These are phyloP conservation scores for Coemansia sp. DNA, from an alignment of 192 early-diverging fungal species.

Conservation along the genomic window DNA sequence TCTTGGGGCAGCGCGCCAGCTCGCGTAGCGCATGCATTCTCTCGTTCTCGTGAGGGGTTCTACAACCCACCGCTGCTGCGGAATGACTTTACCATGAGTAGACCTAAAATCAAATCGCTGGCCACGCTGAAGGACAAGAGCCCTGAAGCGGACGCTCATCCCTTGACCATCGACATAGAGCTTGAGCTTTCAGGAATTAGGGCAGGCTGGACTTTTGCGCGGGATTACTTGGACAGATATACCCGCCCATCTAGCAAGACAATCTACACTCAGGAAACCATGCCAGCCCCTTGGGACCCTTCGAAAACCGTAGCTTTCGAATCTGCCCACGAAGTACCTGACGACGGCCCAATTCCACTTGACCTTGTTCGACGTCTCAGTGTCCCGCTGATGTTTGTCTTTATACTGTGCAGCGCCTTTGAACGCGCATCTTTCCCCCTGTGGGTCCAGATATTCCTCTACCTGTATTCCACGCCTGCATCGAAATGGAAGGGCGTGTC, in stretches of 20 bases:
- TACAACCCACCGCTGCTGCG: constrained; percentile 6
- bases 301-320: neutral
- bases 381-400: neutral
- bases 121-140: neutral
- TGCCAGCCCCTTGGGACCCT: neutral
- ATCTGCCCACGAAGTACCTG: neutral
- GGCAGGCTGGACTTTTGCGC: neutral
- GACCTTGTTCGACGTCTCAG: neutral
- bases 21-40: neutral
- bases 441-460: neutral
- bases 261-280: too few species aligned
- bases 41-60: neutral
- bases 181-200: constrained; percentile 9
- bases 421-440: neutral
- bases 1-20: neutral
- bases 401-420: neutral
- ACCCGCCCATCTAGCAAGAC: neutral
- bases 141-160: neutral
- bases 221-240: neutral
- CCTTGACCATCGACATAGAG: constrained; percentile 4
- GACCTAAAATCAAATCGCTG: neutral
- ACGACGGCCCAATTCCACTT: neutral
- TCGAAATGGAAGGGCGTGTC: neutral
- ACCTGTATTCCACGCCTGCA: neutral
- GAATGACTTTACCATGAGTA: constrained; percentile 1